phyloP scores from a whole-genome alignment of 495 filamentous ascomycete genomes.

The Penicillium salamii region DNA sequence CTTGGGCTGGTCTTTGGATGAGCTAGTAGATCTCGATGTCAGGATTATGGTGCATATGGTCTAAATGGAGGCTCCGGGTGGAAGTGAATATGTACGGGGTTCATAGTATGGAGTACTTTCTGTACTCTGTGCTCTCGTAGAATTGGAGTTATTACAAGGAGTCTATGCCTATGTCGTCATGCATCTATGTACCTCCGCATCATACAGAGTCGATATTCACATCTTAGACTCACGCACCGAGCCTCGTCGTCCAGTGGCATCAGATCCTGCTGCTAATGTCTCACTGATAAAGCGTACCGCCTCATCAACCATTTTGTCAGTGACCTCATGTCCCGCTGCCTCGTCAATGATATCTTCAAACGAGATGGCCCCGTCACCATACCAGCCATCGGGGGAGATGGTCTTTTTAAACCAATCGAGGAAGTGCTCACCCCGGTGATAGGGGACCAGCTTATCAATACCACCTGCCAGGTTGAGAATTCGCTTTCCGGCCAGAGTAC shows the following conservation, averaged over 20 bases:
- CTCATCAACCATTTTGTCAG: slow-evolving; percentile 67
- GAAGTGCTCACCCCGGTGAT: slow-evolving; percentile 65
- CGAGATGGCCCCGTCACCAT: slow-evolving; percentile 53
- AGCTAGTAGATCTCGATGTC: too few relatives aligned
- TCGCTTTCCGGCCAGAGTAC: slow-evolving; percentile 64
- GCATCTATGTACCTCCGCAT: too few relatives aligned
- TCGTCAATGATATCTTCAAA: slow-evolving; percentile 74
- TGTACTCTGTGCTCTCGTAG: too few relatives aligned
- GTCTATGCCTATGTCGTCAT: too few relatives aligned
- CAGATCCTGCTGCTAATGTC: slow-evolving; percentile 29
- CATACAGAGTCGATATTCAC: too few relatives aligned
- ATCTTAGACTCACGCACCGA: slow-evolving; percentile 42
- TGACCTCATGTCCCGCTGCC: slow-evolving; percentile 71
- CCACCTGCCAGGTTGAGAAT: slow-evolving; percentile 76
- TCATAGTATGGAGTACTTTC: too few relatives aligned
- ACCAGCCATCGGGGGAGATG: slow-evolving; percentile 51
- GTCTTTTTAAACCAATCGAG: slow-evolving; percentile 66
- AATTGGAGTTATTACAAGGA: too few relatives aligned
- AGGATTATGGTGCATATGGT: too few relatives aligned
- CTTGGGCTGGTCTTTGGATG: too few relatives aligned
- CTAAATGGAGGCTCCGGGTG: too few relatives aligned
- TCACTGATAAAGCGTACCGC: slow-evolving; percentile 63
- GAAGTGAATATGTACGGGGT: too few relatives aligned
- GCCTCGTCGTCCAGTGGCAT: slow-evolving; percentile 19
- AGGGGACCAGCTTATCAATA: slow-evolving; percentile 82